Evolutionary conservation across 768 basidiomycete genomes (phyloP).

Genomic region (Leccinum incarnatum): DNA sequence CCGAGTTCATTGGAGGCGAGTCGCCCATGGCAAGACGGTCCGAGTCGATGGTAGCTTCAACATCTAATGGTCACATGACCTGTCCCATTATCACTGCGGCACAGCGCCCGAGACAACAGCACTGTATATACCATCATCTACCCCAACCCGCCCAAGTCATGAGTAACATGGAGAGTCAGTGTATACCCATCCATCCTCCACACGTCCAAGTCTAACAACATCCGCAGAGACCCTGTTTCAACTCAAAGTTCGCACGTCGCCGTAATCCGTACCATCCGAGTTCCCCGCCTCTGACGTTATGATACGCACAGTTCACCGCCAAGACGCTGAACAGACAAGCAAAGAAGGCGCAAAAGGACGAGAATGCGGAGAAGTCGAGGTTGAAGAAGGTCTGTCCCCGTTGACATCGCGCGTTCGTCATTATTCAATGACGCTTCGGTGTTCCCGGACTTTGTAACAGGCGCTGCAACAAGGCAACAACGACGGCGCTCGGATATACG

Average conservation of each 20-base stretch:
- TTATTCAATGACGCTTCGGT: not conserved
- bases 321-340: slow-evolving; percentile 94
- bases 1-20: not conserved
- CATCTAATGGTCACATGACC: slow-evolving; percentile 13
- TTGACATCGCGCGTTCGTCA: not conserved
- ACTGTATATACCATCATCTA: not conserved
- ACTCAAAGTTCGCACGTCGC: slow-evolving; percentile 69
- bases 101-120: not conserved
- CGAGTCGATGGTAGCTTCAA: too few species aligned
- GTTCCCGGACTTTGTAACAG: slow-evolving; percentile 40
- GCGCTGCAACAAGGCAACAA: slow-evolving; percentile 95
- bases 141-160: slow-evolving; percentile 34
- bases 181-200: not conserved
- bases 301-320: slow-evolving; percentile 79
- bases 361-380: slow-evolving; percentile 80
- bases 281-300: slow-evolving; percentile 9
- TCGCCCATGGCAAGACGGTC: not conserved
- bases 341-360: slow-evolving; percentile 97
- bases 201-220: not conserved
- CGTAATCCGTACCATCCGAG: slow-evolving; percentile 4
- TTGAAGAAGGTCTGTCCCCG: slow-evolving; percentile 78
- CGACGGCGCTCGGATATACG: slow-evolving; percentile 97
- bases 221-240: slow-evolving; percentile 92
- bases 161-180: slow-evolving; percentile 90
- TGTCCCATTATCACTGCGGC: not conserved